Evolutionary conservation across 441 rosid genomes (phyloP).

Genomic region (Eruca vesicaria): DNA sequence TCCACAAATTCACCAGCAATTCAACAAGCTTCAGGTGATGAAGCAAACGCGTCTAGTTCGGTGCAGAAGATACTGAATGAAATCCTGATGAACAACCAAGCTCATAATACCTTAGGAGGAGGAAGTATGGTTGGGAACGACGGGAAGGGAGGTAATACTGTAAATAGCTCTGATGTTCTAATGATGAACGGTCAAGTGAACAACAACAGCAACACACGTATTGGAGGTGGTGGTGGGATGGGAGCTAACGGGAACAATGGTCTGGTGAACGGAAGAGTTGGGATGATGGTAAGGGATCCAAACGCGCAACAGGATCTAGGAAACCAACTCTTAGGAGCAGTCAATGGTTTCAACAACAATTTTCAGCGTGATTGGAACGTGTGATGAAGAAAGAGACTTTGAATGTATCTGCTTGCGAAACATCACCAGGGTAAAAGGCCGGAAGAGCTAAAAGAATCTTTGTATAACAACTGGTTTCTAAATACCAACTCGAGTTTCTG

Average conservation of each 20-base stretch:
- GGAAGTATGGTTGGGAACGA: conserved; percentile 61
- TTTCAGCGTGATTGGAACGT: conserved; percentile 80
- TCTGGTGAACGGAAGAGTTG: conserved; percentile 69
- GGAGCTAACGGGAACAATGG: conserved; percentile 42
- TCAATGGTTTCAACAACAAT: conserved; percentile 71
- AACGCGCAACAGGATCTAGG: conserved; percentile 74
- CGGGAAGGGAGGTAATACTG: conserved; percentile 47
- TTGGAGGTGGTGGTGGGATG: conserved; percentile 44
- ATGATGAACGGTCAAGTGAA: conserved; percentile 54
- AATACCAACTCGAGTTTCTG: conserved; percentile 22
- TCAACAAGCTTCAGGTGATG: conserved; percentile 65
- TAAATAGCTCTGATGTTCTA: conserved; percentile 48
- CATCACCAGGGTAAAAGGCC: neutral
- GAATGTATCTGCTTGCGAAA: conserved; percentile 8
- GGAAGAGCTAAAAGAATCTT: conserved; percentile 14
- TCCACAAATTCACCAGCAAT: conserved; percentile 63
- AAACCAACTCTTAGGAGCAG: conserved; percentile 85
- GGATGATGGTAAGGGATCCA: conserved; percentile 68
- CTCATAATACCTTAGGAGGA: conserved; percentile 38
- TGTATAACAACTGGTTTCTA: conserved; percentile 23
- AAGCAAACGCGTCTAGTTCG: conserved; percentile 66
- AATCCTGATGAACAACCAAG: conserved; percentile 72
- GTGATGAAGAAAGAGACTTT: conserved; percentile 15
- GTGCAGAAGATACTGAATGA: conserved; percentile 86
- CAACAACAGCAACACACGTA: conserved; percentile 43